A percentile compares a stretch with the other conserved stretches of the same genome.
These are phyloP conservation scores for Zygoascus tannicola DNA, from an alignment of 805 yeast genomes.

Conservation along the genomic window DNA sequence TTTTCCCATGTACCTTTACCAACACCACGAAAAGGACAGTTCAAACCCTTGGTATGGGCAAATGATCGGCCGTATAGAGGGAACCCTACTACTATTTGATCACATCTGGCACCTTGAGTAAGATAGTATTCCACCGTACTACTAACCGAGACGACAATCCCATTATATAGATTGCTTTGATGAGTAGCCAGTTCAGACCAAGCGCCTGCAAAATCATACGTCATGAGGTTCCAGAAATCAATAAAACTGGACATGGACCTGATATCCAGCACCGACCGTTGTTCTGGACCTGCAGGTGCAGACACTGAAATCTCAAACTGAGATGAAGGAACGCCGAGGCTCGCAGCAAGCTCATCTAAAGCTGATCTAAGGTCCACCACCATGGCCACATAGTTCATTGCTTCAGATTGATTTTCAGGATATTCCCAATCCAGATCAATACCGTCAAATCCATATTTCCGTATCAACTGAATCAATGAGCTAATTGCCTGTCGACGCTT, in stretches of 20 bases:
- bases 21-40: conserved; percentile 36
- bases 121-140: conserved; percentile 40
- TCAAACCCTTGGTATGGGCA: conserved; percentile 34
- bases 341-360: conserved; percentile 34
- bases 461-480: conserved; percentile 40
- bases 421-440: conserved; percentile 94
- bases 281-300: conserved; percentile 54
- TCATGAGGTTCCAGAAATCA: conserved; percentile 78
- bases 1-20: conserved; percentile 36
- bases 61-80: conserved; percentile 73
- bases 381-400: conserved; percentile 36
- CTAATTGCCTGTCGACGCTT: conserved; percentile 40
- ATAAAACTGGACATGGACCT: conserved; percentile 48
- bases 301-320: conserved; percentile 58
- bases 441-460: conserved; percentile 69
- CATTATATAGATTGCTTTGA: conserved; percentile 61
- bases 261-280: conserved; percentile 37
- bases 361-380: conserved; percentile 33
- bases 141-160: conserved; percentile 37
- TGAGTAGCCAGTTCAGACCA: conserved; percentile 58
- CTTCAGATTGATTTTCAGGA: conserved; percentile 45
- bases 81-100: conserved; percentile 69
- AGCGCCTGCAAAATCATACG: conserved; percentile 77
- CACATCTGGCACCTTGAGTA: conserved; percentile 33
- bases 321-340: conserved; percentile 15